Base-by-base conservation (phyloP, 805 yeast species). In the Nakazawaea sp. region DNA sequence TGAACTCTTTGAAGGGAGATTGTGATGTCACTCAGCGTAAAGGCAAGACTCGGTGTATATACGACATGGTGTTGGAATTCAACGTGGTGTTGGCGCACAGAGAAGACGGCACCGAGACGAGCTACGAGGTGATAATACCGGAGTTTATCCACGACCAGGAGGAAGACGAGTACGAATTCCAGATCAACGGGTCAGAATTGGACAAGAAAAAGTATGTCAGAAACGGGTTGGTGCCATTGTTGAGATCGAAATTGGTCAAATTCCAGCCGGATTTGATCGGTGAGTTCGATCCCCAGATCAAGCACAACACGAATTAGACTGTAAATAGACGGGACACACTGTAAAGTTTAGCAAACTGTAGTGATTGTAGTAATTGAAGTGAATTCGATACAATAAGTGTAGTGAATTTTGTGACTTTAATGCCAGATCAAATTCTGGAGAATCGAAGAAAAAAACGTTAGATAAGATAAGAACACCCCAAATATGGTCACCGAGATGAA, bases 11-110 rank as follows among this genome's bases (percentile, higher is more conserved):
- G 3, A 54, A 71, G 5, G 94, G 94, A 17, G 92, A 84, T 55
- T 81, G 92, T 48, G 84, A 83, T 49, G 89, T 84, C 11, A 78
- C 86, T 17, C 90, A 84, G 57, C 72, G 94, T 62, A 84, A 84
- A 58, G 90, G 90, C 7, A 81, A 78, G 57, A 85, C 80, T 18
- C 72, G 76, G 49, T 82, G 90, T 51, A 78, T 83, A 34, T 83
- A 72, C 50, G 94, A 84, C 51, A 53, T 83, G 67, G 61, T 62
- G 31, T 54, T 83, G 32, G 66, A 62, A 44, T 66, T 83, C 41
- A 50, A 60, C 8, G 62, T 77, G 16, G 50, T 55, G 26, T 66
- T 72, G 11, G 47, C 52, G 20, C 61, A 55, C 6, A 58, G 51
- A 5, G 54, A 46, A 2, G 52, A 45, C 1, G 68, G 64, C n/a